A percentile compares a stretch with the other conserved stretches of the same genome.
Evolutionary conservation across 371 early-diverging fungal species (phyloP).

Genomic region (Rhizopus microsporus): DNA sequence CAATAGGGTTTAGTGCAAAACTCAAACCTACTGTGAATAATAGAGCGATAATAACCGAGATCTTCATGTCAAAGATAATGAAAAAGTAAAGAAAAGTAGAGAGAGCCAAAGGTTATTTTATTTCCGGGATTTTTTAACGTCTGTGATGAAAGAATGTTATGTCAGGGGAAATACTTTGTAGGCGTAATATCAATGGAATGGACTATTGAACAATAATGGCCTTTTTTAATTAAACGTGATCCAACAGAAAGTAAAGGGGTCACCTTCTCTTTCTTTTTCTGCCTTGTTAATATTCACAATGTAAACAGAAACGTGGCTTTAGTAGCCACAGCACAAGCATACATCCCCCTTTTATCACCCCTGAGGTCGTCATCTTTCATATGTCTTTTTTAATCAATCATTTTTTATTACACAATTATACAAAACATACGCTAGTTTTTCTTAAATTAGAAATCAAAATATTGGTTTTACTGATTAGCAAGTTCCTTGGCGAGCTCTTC

Average conservation of each 20-base stretch:
- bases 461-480: slow-evolving; percentile 17
- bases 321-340: no score
- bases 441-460: slow-evolving; percentile 4
- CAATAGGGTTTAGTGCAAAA: slow-evolving; percentile 58
- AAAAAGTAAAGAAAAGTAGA: not conserved
- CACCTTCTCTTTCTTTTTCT: not conserved
- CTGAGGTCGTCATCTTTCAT: not conserved
- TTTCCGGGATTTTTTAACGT: not conserved
- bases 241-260: not conserved
- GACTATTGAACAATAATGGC: not conserved
- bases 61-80: slow-evolving; percentile 9
- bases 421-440: slow-evolving; percentile 2
- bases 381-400: not conserved
- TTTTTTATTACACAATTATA: not conserved
- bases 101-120: slow-evolving; percentile 3
- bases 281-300: no score
- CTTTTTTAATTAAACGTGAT: no score
- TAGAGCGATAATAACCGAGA: slow-evolving; percentile 7
- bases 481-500: slow-evolving; percentile 77
- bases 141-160: slow-evolving; percentile 9
- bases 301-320: no score
- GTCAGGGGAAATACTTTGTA: slow-evolving; percentile 18
- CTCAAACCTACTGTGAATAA: slow-evolving; percentile 11
- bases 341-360: no score
- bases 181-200: slow-evolving; percentile 20